Evolutionary conservation across 805 yeast genomes (phyloP).

Genomic region (Komagataella populi): DNA sequence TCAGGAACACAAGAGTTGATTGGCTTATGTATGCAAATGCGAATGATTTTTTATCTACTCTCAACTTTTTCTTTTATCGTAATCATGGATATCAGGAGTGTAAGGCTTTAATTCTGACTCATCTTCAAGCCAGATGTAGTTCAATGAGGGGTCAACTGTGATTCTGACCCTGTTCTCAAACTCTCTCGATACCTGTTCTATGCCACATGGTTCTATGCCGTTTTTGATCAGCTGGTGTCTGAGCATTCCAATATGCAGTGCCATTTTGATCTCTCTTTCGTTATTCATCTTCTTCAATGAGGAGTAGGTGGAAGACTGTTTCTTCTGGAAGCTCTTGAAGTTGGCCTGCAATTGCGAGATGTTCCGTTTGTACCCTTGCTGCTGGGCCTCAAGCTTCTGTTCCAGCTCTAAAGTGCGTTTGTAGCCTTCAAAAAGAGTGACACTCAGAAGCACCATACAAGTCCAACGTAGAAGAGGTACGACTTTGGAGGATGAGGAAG

Average conservation of each 20-base stretch:
- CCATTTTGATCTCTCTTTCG: slow-evolving; percentile 43
- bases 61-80: slow-evolving; percentile 18
- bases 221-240: slow-evolving; percentile 44
- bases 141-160: neutral
- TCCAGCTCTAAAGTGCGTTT: neutral
- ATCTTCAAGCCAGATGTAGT: neutral
- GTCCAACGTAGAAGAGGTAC: neutral
- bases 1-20: neutral
- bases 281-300: neutral
- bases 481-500: neutral
- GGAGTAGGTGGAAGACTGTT: slow-evolving; percentile 12
- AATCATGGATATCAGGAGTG: slow-evolving; percentile 50
- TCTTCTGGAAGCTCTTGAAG: slow-evolving; percentile 34
- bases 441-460: neutral
- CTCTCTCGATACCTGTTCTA: slow-evolving; percentile 37
- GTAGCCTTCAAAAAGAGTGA: neutral
- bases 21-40: neutral
- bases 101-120: slow-evolving; percentile 20
- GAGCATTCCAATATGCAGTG: slow-evolving; percentile 52
- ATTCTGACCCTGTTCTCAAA: slow-evolving; percentile 41
- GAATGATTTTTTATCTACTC: neutral
- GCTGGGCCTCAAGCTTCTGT: neutral
- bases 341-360: slow-evolving; percentile 23
- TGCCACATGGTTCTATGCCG: slow-evolving; percentile 36
- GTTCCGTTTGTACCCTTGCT: neutral